These are phyloP conservation scores for Aspergillus calidoustus DNA, from an alignment of 2,329 filamentous ascomycete species.

Conservation along the genomic window DNA sequence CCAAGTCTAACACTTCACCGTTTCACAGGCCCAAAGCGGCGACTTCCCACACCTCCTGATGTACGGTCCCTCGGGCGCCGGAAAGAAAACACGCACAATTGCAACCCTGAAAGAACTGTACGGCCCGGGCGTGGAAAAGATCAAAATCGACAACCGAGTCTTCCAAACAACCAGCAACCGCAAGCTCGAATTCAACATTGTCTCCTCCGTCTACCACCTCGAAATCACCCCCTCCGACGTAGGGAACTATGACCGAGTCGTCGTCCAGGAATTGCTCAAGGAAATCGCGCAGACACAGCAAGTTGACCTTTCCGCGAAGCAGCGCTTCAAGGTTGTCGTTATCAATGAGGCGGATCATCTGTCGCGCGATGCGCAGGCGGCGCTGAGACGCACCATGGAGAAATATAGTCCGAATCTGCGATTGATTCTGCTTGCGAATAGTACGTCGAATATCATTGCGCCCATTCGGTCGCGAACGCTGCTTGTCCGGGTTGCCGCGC, in stretches of 20 bases:
- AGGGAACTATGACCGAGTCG: constrained; percentile 93
- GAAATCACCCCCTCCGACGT: constrained; percentile 98
- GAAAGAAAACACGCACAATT: constrained; percentile 96
- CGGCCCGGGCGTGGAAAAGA: constrained; percentile 97
- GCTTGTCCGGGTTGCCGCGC: constrained; percentile 88
- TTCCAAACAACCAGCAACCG: constrained; percentile 96
- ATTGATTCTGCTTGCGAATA: constrained; percentile 90
- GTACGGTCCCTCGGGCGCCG: constrained; percentile 93
- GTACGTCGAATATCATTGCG: constrained; percentile 98
- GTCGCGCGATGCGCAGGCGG: constrained; percentile 91
- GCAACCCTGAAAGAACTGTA: constrained; percentile 95
- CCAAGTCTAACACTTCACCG: constrained; percentile 1
- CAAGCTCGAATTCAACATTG: constrained; percentile 99
- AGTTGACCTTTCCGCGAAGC: constrained; percentile 88
- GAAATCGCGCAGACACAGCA: constrained; percentile 99
- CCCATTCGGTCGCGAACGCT: constrained; percentile 91
- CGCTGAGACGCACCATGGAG: constrained; percentile 94
- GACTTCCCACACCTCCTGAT: constrained; percentile 98
- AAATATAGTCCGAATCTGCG: constrained; percentile 97
- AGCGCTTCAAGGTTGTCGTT: constrained; percentile 97
- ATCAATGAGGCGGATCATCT: constrained; percentile 98
- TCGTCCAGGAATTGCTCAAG: constrained; percentile 93
- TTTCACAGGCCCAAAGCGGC: constrained; percentile 81
- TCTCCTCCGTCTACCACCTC: constrained; percentile 94
- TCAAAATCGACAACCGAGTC: constrained; percentile 96